Evolutionary conservation across 2,329 filamentous ascomycete genomes (phyloP), one percentile per base, ranked within the genome.

Genomic region (Trichoderma sp.): DNA sequence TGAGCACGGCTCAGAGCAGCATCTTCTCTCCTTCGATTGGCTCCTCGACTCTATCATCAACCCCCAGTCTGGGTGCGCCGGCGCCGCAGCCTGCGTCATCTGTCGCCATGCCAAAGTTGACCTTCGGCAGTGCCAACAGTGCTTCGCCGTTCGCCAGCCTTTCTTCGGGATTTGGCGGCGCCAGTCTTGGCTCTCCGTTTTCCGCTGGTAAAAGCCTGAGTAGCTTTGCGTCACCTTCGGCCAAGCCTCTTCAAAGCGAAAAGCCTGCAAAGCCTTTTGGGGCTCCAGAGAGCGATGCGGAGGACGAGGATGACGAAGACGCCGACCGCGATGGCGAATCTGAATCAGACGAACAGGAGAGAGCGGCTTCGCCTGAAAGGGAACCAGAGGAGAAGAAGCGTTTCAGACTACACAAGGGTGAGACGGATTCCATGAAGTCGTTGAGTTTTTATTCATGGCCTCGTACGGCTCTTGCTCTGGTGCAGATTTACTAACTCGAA

Each of bases 231-330:
- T 87, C 88, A 52, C 83, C 87, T 24, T 85, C 83, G 58, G 78
- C 62, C 19, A 77, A 75, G 48, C 64, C 77, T 14, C 77, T 83
- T 45, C 83, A 81, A 72, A 85, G 80, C 65, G 82, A 82, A 66
- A 91, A 90, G 74, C 82, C 86, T 15, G 82, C 84, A 3, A 91
- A 86, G 76, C 85, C 91, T 0, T 95, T 97, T 74, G 92, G 92
- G 39, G 90, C 91, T 14, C 86, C 91, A 1, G 88, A 88, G 45
- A 89, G 86, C 66, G 87, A 88, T 56, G 82, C 80, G 3, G 86
- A 87, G 47, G 83, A 83, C 3, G 78, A 68, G 5, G 76, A 75
- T 1, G 75, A 75, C 1, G 77, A 76, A 2, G 77, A 76, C 10
- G 76, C 75, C 7, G 77, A 76, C 2, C 76, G 72, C 21, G 79